Base-by-base conservation (phyloP, 306 rosid genomes). In the Corylus avellana region DNA sequence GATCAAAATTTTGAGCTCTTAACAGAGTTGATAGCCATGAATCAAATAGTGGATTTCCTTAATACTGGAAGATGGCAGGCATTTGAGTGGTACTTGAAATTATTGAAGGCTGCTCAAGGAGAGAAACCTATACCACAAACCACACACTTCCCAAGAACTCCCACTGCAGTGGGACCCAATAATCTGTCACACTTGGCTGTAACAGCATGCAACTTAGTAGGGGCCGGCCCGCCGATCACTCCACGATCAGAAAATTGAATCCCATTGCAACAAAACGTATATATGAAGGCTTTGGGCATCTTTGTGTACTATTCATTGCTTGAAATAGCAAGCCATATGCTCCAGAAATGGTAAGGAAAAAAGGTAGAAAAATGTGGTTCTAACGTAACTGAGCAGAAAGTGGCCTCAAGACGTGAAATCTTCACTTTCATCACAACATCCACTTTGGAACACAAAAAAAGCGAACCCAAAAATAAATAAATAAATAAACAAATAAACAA, bases 201-300 rank as follows among this genome's bases (percentile, higher is more conserved):
- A 84, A 81, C 61, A 57, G 37, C 75, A 85, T 76, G 83, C 79
- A 62, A 48, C 66, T 56, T 75, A 25, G 90, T 86, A 85, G 92
- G 95, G 96, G 90, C 91, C 90, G 70, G 57, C 76, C 83, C 83
- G 84, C 20, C 75, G 76, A 85, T 78, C 77, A 78, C 92, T 89
- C 88, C 74, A 44, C 50, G 54, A 50, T 79, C 67, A 51, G 78
- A 73, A 70, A 66, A 78, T 54, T 49, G 42, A 42, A 68, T 63
- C 70, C 75, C 17, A 29, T 48, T 35, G 55, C n/a, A 71, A 44
- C 10, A 76, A 37, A 72, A 72, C 73, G 35, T 32, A 32, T 32
- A 42, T 0, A 6, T 42, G 4, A 10, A 10, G 27, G 54, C 25
- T 61, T 25, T 50, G 77, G 76, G 54, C 50, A 70, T 57, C 46